These are phyloP conservation scores for Eragrostis tef DNA, from an alignment of 202 grass and related monocot species.

Conservation along the genomic window DNA sequence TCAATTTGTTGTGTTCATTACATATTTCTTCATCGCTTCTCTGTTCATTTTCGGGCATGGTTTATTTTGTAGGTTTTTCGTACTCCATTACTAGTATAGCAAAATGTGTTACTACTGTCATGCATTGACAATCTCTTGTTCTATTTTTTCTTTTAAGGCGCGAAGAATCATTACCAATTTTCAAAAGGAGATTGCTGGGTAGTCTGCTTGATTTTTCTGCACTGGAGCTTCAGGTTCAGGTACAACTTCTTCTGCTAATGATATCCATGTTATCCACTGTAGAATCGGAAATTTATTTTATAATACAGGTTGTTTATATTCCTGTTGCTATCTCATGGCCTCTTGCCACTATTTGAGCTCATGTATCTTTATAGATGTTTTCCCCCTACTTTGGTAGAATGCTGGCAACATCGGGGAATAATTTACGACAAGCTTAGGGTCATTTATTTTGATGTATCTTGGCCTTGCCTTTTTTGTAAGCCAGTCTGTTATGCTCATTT, in stretches of 20 bases:
- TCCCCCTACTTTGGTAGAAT: conserved; percentile 21
- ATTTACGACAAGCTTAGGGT: conserved; percentile 7
- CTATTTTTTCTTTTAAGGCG: conserved; percentile 68
- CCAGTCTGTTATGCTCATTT: conserved; percentile 16
- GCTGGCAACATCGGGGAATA: conserved; percentile 18
- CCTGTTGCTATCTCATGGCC: not conserved
- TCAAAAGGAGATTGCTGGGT: conserved; percentile 87
- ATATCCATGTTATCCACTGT: not conserved
- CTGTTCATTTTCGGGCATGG: not conserved
- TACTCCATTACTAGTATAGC: conserved; percentile 30
- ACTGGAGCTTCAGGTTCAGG: conserved; percentile 95
- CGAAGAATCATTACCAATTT: conserved; percentile 88
- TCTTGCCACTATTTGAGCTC: conserved; percentile 16
- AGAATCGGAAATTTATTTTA: conserved; percentile 5
- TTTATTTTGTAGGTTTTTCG: conserved; percentile 18
- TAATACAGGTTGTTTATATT: conserved; percentile 8
- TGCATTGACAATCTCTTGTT: conserved; percentile 28
- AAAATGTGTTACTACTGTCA: conserved; percentile 13
- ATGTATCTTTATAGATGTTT: conserved; percentile 10
- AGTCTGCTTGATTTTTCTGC: conserved; percentile 89
- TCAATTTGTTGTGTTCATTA: conserved; percentile 14
- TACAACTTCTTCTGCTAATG: conserved; percentile 42
- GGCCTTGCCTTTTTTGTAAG: not conserved
- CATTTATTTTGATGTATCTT: conserved; percentile 26
- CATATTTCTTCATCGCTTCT: conserved; percentile 26